phyloP scores from a whole-genome alignment of 192 early-diverging fungal species.

The Backusella luteola region DNA sequence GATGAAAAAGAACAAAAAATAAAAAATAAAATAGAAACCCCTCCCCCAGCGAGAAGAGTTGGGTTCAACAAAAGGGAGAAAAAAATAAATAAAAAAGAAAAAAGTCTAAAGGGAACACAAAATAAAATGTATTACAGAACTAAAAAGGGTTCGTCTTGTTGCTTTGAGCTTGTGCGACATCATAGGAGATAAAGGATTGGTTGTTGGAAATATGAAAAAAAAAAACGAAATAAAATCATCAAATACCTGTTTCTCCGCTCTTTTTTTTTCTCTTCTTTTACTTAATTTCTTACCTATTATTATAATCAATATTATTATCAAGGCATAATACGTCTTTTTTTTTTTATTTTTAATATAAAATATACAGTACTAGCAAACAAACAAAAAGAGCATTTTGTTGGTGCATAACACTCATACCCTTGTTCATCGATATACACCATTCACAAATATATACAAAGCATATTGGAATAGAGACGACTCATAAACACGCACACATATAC shows the following conservation, averaged over 20 bases:
- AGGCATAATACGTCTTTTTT: neutral
- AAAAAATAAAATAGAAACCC: neutral
- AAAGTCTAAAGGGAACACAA: neutral
- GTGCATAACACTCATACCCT: neutral
- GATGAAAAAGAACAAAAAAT: neutral
- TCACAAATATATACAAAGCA: neutral
- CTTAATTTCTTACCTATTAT: neutral
- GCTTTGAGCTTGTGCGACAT: neutral
- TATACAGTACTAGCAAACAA: neutral
- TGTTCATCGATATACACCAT: neutral
- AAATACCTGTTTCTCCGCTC: conserved; percentile 2
- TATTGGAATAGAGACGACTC: neutral
- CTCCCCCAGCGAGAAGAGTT: neutral
- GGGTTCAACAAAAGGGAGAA: neutral
- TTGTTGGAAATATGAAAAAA: conserved; percentile 8
- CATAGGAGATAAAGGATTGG: conserved; percentile 1
- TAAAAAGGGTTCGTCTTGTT: conserved; percentile 4
- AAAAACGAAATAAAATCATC: neutral
- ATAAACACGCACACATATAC: conserved; percentile 5
- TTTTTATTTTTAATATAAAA: neutral
- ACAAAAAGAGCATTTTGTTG: neutral
- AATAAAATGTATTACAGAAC: conserved; percentile 6
- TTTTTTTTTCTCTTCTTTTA: conserved; percentile 9
- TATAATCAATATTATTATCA: neutral
- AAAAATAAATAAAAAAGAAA: neutral